A percentile compares a stretch with the other conserved stretches of the same genome.
phyloP scores from a whole-genome alignment of 805 yeast genomes.

The Lachancea thermotolerans region DNA sequence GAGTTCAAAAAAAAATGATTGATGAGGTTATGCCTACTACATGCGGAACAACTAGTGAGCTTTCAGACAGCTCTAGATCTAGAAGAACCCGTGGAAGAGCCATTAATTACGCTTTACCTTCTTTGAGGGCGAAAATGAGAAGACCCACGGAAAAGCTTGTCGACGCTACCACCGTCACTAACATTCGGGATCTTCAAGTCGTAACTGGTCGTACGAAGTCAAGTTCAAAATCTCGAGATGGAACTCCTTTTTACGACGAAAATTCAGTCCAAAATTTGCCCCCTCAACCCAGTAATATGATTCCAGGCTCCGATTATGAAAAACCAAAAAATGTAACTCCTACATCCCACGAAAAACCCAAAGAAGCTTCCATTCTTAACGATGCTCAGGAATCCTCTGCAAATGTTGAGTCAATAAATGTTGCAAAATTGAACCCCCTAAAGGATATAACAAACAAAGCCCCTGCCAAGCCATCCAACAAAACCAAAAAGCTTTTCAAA shows the following conservation, averaged over 20 bases:
- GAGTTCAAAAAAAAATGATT: constrained; percentile 24
- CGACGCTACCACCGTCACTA: constrained; percentile 47
- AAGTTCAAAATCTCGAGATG: constrained; percentile 3
- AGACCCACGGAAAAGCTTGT: constrained; percentile 52
- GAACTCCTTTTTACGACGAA: constrained; percentile 1
- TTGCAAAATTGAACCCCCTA: constrained; percentile 4
- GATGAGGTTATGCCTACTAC: constrained; percentile 38
- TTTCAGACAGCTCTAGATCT: constrained; percentile 20
- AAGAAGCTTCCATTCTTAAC: neutral
- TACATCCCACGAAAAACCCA: neutral
- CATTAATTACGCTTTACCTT: constrained; percentile 62
- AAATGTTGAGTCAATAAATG: neutral
- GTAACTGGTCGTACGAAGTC: constrained; percentile 4
- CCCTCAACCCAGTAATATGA: neutral
- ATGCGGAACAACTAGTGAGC: constrained; percentile 14
- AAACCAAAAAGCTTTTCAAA: constrained; percentile 24
- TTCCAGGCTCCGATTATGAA: neutral
- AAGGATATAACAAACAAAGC: constrained; percentile 19
- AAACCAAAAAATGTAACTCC: neutral
- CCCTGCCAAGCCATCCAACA: constrained; percentile 6
- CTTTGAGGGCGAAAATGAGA: constrained; percentile 62
- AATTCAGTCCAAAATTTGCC: neutral
- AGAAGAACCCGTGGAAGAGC: constrained; percentile 49
- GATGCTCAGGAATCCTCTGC: neutral
- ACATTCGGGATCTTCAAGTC: constrained; percentile 32